These are phyloP conservation scores for Yamadazyma sp. DNA, from an alignment of 1,139 yeast species.

Conservation along the genomic window DNA sequence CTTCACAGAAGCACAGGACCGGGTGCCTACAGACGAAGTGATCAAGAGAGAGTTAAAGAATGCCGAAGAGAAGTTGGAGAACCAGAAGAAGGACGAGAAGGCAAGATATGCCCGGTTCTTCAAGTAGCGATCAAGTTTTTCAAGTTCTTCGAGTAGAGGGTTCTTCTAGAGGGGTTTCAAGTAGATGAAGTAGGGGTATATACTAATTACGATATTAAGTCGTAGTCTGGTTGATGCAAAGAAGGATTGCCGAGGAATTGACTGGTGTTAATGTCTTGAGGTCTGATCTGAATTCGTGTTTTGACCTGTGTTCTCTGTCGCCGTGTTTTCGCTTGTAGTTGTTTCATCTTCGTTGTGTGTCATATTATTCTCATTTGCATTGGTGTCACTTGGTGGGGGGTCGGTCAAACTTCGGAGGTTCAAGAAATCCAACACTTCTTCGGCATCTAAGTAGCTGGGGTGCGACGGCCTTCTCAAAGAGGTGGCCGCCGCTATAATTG, in stretches of 20 bases:
- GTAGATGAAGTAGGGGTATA: slow-evolving; percentile 3
- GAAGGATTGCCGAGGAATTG: no score
- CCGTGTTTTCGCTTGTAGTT: no score
- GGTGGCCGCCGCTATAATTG: background rate
- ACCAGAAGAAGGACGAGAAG: slow-evolving; percentile 49
- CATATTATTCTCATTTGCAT: no score
- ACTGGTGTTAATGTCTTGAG: no score
- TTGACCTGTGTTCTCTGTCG: no score
- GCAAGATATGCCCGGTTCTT: slow-evolving; percentile 62
- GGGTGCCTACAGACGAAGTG: slow-evolving; percentile 52
- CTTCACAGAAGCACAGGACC: slow-evolving; percentile 42
- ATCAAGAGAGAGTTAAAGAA: slow-evolving; percentile 44
- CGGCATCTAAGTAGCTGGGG: background rate
- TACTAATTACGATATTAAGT: background rate
- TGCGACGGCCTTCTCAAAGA: background rate
- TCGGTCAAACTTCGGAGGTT: slow-evolving; percentile 27
- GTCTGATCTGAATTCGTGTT: no score
- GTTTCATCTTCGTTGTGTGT: no score
- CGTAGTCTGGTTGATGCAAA: no score
- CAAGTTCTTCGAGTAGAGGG: no score
- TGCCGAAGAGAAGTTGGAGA: slow-evolving; percentile 38
- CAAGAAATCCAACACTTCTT: slow-evolving; percentile 27
- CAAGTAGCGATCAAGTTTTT: no score
- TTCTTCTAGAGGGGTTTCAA: slow-evolving; percentile 4
- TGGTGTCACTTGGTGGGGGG: slow-evolving; percentile 3